Percentiles rank a stretch among this genome's conserved stretches.
Evolutionary conservation across 352 stramenopile species (phyloP).

Genomic region (Globisporangium spiculum): DNA sequence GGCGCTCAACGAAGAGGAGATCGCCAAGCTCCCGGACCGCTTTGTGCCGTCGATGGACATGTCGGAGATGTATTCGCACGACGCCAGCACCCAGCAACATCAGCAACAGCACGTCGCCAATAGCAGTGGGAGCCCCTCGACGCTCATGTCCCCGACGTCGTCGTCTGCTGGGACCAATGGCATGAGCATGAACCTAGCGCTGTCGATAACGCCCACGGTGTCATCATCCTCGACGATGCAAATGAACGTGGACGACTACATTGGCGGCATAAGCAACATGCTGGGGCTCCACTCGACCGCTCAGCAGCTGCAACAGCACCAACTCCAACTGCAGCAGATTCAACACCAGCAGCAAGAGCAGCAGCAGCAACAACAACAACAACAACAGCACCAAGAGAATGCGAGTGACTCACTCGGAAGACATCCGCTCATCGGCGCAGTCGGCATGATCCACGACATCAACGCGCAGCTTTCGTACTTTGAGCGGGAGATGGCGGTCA

Average conservation of each 20-base stretch:
- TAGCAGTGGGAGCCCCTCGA: neutral
- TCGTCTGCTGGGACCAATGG: neutral
- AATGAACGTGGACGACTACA: constrained; percentile 32
- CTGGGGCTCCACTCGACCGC: constrained; percentile 3
- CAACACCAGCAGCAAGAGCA: constrained; percentile 8
- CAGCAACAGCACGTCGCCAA: neutral
- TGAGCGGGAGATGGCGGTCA: constrained; percentile 45
- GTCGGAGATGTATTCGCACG: neutral
- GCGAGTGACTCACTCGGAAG: constrained; percentile 4
- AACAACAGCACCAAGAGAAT: constrained; percentile 1
- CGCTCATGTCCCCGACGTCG: constrained; percentile 3
- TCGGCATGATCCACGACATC: constrained; percentile 37
- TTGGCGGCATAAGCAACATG: constrained; percentile 23
- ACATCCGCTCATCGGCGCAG: constrained; percentile 27
- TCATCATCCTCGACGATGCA: neutral
- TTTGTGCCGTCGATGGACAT: constrained; percentile 71
- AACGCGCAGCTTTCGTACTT: constrained; percentile 48
- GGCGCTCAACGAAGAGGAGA: constrained; percentile 42
- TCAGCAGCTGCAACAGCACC: constrained; percentile 7
- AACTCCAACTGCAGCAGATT: constrained; percentile 2
- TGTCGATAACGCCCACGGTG: neutral
- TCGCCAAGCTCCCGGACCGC: constrained; percentile 44
- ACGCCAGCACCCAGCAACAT: neutral
- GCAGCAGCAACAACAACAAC: constrained; percentile 6
- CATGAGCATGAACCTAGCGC: neutral